Evolutionary conservation across 2,329 filamentous ascomycete genomes (phyloP), one percentile per base, ranked within the genome.

Genomic region (Pseudogymnoascus sp.): DNA sequence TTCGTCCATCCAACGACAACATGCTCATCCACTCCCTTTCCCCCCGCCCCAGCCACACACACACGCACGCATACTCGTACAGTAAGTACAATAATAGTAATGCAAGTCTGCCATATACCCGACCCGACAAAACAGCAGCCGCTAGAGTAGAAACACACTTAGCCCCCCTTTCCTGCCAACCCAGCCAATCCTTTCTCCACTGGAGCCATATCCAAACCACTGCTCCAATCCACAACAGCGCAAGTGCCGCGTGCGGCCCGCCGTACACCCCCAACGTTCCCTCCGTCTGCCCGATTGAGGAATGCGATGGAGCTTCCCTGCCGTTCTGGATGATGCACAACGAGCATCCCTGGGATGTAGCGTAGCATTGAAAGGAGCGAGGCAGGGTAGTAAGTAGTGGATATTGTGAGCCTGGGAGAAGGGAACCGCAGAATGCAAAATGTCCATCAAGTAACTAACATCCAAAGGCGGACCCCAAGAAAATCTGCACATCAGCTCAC

Each of bases 251-350:
- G 8, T 27, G 42, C 42, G 42, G 42, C 6, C 42, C 42, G 42
- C 42, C 42, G 21, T 48, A 48, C 5, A 48, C 41, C 21, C 5
- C 42, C 42, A 48, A n/a, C 5, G 38, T 41, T 7, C 21, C 39
- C 42, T 48, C 42, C 25, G 12, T 27, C 5, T 48, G 2, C 21
- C 21, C 42, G 21, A 48, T 48, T 27, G 21, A 48, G 42, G 12
- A 48, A 48, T 48, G 42, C 21, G 42, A 48, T 48, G 42, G 42
- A 48, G 42, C 42, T 48, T 48, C 42, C 42, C 42, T 48, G 42
- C 42, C 8, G 1, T 48, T 48, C 42, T 48, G 42, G 42, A 48
- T 29, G 42, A 48, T 48, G 42, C 42, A 48, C 42, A 27, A n/a
- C 42, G 42, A 48, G 42, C 25, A 48, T 48, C 42, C 21, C 42